Conservation (phyloP, 768 basidiomycete species). For the Suillus subaureus region DNA sequence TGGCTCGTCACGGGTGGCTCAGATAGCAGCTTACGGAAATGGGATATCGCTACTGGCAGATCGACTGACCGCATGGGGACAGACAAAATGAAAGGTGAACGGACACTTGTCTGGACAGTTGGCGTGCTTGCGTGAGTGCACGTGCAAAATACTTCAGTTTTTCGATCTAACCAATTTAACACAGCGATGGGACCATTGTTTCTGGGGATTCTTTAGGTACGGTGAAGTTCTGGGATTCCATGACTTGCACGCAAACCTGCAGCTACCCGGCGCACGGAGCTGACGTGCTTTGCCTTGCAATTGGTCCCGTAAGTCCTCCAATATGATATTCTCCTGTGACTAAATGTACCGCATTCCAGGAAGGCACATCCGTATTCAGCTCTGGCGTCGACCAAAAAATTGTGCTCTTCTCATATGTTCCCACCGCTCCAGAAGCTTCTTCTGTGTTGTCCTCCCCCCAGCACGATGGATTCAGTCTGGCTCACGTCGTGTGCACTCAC, state of each 20-base stretch:
- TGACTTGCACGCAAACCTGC: constrained; percentile 86
- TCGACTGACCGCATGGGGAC: constrained; percentile 80
- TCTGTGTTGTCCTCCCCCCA: constrained; percentile 31
- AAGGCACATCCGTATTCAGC: constrained; percentile 85
- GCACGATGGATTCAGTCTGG: constrained; percentile 80
- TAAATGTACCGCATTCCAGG: constrained; percentile 41
- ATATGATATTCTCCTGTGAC: background rate
- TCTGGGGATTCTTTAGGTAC: constrained; percentile 94
- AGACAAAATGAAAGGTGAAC: constrained; percentile 83
- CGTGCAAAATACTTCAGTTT: background rate
- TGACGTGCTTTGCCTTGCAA: constrained; percentile 85
- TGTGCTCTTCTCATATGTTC: constrained; percentile 64
- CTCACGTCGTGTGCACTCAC: constrained; percentile 86
- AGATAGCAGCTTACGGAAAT: constrained; percentile 90
- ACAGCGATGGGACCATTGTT: constrained; percentile 87
- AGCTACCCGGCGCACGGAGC: constrained; percentile 87
- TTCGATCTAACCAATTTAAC: constrained; percentile 9
- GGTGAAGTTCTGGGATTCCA: constrained; percentile 96
- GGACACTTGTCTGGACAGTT: constrained; percentile 93
- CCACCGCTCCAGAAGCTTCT: constrained; percentile 36
- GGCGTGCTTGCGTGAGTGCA: constrained; percentile 77
- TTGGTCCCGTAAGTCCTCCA: constrained; percentile 67
- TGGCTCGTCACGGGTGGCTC: constrained; percentile 94
- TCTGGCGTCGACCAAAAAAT: constrained; percentile 87
- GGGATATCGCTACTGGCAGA: constrained; percentile 81